phyloP scores from a whole-genome alignment of 441 rosid genomes.

The Bocquillonia castaneifolia region DNA sequence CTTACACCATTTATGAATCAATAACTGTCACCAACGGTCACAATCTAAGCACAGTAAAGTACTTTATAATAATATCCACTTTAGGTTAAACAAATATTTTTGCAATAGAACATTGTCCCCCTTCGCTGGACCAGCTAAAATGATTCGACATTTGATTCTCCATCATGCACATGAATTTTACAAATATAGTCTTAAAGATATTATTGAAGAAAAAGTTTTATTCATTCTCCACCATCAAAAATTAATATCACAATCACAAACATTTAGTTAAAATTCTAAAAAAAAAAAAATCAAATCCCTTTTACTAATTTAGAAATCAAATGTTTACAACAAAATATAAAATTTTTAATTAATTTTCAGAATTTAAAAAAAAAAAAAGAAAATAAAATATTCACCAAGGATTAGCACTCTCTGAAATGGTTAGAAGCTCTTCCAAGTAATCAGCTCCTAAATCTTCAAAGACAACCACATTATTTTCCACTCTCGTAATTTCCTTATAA shows the following conservation, averaged over 20 bases:
- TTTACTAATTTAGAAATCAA: no score
- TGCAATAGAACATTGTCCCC: conserved; percentile 1
- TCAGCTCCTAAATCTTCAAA: conserved; percentile 87
- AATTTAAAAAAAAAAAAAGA: not conserved
- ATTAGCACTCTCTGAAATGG: conserved; percentile 17
- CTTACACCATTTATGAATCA: not conserved
- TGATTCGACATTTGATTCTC: no score
- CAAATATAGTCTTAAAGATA: not conserved
- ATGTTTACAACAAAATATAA: no score
- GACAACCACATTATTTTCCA: conserved; percentile 40
- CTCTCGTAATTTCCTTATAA: conserved; percentile 24
- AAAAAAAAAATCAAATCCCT: not conserved
- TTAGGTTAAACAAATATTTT: not conserved
- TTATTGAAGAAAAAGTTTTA: not conserved
- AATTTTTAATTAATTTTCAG: no score
- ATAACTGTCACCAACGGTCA: conserved; percentile 6
- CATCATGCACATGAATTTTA: not conserved
- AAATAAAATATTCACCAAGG: not conserved
- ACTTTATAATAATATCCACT: not conserved
- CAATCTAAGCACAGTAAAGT: not conserved
- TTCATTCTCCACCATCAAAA: not conserved
- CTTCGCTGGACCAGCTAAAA: no score
- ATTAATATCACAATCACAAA: not conserved
- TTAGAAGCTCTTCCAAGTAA: conserved; percentile 63
- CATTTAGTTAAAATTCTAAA: no score